Base-by-base conservation (phyloP, 2,329 filamentous ascomycete genomes). In the Triangularia setosa region DNA sequence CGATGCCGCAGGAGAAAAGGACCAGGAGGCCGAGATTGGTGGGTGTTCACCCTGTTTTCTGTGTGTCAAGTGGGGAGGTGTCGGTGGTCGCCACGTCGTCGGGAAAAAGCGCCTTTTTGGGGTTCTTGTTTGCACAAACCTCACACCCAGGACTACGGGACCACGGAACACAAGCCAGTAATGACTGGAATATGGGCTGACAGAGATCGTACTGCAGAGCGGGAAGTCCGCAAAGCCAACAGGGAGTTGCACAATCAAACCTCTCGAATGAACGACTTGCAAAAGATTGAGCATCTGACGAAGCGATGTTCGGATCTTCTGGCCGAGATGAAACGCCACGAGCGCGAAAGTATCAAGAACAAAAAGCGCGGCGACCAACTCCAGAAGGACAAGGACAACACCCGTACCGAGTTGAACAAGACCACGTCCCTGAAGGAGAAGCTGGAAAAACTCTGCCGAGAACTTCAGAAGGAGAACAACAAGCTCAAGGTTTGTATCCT, bases 1-100 rank as follows among this genome's bases (percentile, higher is more conserved):
- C 68, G 93, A 97, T 82, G 91, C 90, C 58, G 93, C 93, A 11
- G 92, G 92, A 65, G 93, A 97, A 76, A 97, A 96, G 78, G 94
- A 96, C 71, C 92, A 97, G 78, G 93, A 97, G 79, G 87, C 90
- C 66, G 95, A 98, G 81, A 97, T 99, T 75, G 92, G 93, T 96
- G 68, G 58, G 75, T 75, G 60, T 65, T 63, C 57, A 66, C 35
- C 54, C 62, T 64, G 21, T 58, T n/a, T 35, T 33, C 56, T 25
- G 21, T 18, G 12, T 58, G 24, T 60, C 25, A 30, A 18, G n/a
- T 60, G 52, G 52, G 52, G 25, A 28, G 52, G 25, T 55, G 12
- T 25, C 52, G 14, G 11, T 55, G 52, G 52, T 55, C 25, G 52
- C 52, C 52, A 21, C 25, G 21, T 25, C 9, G 52, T 55, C 23